Evolutionary conservation across 1,284 basidiomycete species (phyloP).

Genomic region (Apiotrichum domesticum): DNA sequence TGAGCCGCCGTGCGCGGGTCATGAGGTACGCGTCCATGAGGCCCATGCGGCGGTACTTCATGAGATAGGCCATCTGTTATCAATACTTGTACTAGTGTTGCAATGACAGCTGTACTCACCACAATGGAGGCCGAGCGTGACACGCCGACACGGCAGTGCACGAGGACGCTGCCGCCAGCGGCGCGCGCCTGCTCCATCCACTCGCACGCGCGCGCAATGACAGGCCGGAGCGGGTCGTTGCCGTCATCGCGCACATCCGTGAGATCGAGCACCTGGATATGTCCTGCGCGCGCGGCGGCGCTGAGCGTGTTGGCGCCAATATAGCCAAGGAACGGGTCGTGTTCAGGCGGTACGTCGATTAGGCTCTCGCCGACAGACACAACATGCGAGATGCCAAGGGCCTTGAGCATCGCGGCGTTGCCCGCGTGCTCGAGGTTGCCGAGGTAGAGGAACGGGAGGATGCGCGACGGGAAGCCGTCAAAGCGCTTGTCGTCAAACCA

Average conservation of each 20-base stretch:
- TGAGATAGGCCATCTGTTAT: slow-evolving; percentile 80
- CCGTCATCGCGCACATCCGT: slow-evolving; percentile 68
- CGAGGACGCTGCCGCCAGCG: slow-evolving; percentile 80
- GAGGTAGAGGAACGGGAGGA: slow-evolving; percentile 89
- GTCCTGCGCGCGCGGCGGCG: slow-evolving; percentile 32
- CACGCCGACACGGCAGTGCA: slow-evolving; percentile 95
- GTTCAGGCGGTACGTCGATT: slow-evolving; percentile 24
- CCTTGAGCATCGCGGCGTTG: slow-evolving; percentile 91
- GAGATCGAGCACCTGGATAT: slow-evolving; percentile 43
- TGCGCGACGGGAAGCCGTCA: slow-evolving; percentile 92
- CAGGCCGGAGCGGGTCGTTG: slow-evolving; percentile 84
- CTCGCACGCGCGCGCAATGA: slow-evolving; percentile 77
- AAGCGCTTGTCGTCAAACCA: slow-evolving; percentile 93
- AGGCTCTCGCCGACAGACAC: slow-evolving; percentile 83
- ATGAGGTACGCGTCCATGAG: slow-evolving; percentile 84
- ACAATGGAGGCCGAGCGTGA: slow-evolving; percentile 88
- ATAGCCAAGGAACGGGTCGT: slow-evolving; percentile 28
- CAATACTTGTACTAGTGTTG: too few relatives aligned
- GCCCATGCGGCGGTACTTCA: slow-evolving; percentile 82
- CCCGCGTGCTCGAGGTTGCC: slow-evolving; percentile 93
- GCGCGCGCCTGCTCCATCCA: slow-evolving; percentile 85
- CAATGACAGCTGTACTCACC: slow-evolving; percentile 48
- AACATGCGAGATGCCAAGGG: slow-evolving; percentile 92
- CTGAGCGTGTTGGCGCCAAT: slow-evolving; percentile 34
- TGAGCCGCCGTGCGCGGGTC: slow-evolving; percentile 42